Base-by-base conservation (phyloP, 441 rosid species). In the Croton setiger region DNA sequence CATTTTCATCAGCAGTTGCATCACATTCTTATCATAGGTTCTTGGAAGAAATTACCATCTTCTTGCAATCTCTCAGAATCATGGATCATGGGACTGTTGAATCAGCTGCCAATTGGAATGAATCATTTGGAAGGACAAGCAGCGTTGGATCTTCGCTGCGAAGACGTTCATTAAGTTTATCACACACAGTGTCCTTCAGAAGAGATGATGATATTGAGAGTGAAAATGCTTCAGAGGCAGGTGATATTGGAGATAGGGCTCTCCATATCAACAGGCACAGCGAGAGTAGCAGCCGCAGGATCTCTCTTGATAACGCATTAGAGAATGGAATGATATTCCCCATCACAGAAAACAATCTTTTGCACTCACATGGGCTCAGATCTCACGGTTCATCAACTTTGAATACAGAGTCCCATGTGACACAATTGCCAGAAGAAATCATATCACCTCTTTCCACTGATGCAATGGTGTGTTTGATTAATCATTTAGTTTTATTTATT, bases 161-260 rank as follows among this genome's bases (percentile, higher is more conserved):
- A 48, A 74, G 85, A 72, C 77, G 76, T 5, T 85, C 90, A 41
- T 35, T 79, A 45, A 81, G 77, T 43, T n/a, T n/a, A n/a, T 69
- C 86, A 47, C 75, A 79, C 36, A 66, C 53, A 12, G 27, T 66
- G 69, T 69, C 81, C 37, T 71, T 64, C 48, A 68, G 73, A 15
- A 47, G 64, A 13, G 80, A 78, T 75, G 87, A 86, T 81, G 88
- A 73, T 57, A 68, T 67, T 51, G 89, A 83, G 62, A 82, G 82
- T 41, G 88, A 84, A 81, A 72, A 60, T 71, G 98, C 85, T 74
- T 90, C 98, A 21, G 90, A 90, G 84, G 97, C 94, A 5, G 98
- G 97, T 52, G 98, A 93, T 81, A 85, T 82, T 59, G 98, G 98
- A 31, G 94, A 87, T 73, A 87, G 91, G 64, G 91, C 85, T 44